Percentiles rank a stretch among this genome's conserved stretches.
phyloP scores from a whole-genome alignment of 768 basidiomycete species.

The Mycena leptocephala region DNA sequence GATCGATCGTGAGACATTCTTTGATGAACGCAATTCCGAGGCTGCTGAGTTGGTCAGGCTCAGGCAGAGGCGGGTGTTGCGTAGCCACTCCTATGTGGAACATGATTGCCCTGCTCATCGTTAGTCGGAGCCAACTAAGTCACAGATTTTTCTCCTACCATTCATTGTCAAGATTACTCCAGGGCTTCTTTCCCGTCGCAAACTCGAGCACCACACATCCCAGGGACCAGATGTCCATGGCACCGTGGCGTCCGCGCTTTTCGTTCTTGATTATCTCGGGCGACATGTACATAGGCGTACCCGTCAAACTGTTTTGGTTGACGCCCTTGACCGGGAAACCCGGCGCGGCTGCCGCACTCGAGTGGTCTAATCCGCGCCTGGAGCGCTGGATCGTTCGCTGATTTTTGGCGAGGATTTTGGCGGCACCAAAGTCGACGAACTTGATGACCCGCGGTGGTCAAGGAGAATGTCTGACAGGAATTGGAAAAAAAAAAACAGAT shows the following conservation, averaged over 20 bases:
- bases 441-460: constrained; percentile 92
- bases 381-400: constrained; percentile 86
- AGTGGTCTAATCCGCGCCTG: constrained; percentile 69
- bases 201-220: constrained; percentile 98
- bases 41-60: constrained; percentile 90
- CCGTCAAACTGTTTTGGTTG: constrained; percentile 91
- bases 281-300: constrained; percentile 99
- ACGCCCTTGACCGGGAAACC: constrained; percentile 61
- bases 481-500: constrained; percentile 12
- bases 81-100: constrained; percentile 98
- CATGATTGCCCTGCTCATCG: constrained; percentile 93
- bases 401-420: constrained; percentile 95
- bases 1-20: constrained; percentile 91
- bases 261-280: constrained; percentile 99
- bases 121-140: constrained; percentile 2
- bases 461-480: constrained; percentile 88
- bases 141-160: constrained; percentile 71
- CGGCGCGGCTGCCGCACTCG: constrained; percentile 46
- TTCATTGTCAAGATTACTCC: constrained; percentile 99
- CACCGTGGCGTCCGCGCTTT: constrained; percentile 88
- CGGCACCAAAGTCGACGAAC: constrained; percentile 97
- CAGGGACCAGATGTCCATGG: constrained; percentile 98
- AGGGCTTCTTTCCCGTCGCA: constrained; percentile 96
- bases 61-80: constrained; percentile 96
- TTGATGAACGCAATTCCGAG: constrained; percentile 95